Percentiles rank a stretch among this genome's conserved stretches.
These are phyloP conservation scores for Sungouiella thailandica DNA, from an alignment of 805 yeast genomes.

Conservation along the genomic window DNA sequence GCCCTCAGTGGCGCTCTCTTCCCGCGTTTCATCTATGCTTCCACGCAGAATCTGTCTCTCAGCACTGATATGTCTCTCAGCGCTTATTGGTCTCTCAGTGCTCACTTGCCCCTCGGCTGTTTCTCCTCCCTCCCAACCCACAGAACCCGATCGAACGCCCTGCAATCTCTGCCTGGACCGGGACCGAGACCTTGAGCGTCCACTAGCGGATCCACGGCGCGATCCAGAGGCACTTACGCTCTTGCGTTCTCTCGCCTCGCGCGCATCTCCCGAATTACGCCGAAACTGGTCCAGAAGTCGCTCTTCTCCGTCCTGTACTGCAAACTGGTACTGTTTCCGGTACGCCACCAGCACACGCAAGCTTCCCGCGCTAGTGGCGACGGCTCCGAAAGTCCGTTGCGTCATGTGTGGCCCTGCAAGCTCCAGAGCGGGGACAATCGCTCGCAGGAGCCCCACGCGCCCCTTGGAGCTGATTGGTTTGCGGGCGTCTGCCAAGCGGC, in stretches of 20 bases:
- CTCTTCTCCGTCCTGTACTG: conserved; percentile 62
- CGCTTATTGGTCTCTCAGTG: too few species aligned
- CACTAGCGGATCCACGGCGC: neutral
- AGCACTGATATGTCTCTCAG: too few species aligned
- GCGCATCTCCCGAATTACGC: conserved; percentile 34
- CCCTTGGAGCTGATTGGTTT: conserved; percentile 78
- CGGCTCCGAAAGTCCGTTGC: conserved; percentile 62
- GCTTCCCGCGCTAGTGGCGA: conserved; percentile 71
- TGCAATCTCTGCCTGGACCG: too few species aligned
- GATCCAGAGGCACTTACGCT: neutral
- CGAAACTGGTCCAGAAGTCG: conserved; percentile 54
- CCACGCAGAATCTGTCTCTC: neutral
- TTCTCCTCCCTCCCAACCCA: too few species aligned
- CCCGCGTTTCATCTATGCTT: neutral
- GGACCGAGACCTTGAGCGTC: neutral
- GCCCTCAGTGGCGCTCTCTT: too few species aligned
- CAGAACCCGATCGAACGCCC: too few species aligned
- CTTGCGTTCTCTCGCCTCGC: neutral
- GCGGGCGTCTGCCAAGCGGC: conserved; percentile 69
- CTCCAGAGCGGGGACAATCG: conserved; percentile 45
- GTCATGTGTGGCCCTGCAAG: conserved; percentile 46
- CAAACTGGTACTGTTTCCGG: conserved; percentile 65
- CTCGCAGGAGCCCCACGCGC: conserved; percentile 75
- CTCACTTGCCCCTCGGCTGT: too few species aligned
- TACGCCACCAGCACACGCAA: conserved; percentile 74